Evolutionary conservation across 768 basidiomycete species (phyloP).

Genomic region (Lactarius akahatsu): DNA sequence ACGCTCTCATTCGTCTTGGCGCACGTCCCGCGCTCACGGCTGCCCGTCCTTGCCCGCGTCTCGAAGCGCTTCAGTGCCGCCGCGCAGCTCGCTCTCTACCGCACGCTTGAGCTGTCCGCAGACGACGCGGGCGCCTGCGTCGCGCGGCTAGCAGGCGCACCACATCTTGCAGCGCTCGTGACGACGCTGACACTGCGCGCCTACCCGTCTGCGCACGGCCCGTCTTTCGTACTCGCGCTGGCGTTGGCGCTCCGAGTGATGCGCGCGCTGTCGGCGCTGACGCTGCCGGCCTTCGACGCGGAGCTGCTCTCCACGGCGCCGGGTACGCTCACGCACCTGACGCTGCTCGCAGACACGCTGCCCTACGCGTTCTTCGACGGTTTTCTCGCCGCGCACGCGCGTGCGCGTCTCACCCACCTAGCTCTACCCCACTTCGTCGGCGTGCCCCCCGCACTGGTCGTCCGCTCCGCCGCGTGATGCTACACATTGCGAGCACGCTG

Average conservation of each 20-base stretch:
- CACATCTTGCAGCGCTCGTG: conserved; percentile 33
- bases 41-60: conserved; percentile 32
- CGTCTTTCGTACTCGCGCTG: conserved; percentile 29
- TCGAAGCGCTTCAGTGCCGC: conserved; percentile 32
- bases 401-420: conserved; percentile 27
- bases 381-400: conserved; percentile 32
- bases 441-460: conserved; percentile 27
- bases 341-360: conserved; percentile 31
- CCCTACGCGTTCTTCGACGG: conserved; percentile 30
- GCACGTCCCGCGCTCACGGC: conserved; percentile 26
- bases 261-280: conserved; percentile 33
- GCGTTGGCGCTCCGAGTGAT: conserved; percentile 38
- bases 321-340: conserved; percentile 31
- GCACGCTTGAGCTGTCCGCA: conserved; percentile 30
- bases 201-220: conserved; percentile 21
- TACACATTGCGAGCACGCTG: conserved; percentile 35
- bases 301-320: conserved; percentile 33
- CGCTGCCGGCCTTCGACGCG: conserved; percentile 32
- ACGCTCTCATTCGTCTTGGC: conserved; percentile 29
- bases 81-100: conserved; percentile 33
- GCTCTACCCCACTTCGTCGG: conserved; percentile 21
- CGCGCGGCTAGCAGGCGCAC: conserved; percentile 30
- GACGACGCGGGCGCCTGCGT: conserved; percentile 30
- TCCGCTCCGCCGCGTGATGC: conserved; percentile 30
- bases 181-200: conserved; percentile 30